Evolutionary conservation across 2,329 filamentous ascomycete species (phyloP).

Genomic region (Colletotrichum sidae): DNA sequence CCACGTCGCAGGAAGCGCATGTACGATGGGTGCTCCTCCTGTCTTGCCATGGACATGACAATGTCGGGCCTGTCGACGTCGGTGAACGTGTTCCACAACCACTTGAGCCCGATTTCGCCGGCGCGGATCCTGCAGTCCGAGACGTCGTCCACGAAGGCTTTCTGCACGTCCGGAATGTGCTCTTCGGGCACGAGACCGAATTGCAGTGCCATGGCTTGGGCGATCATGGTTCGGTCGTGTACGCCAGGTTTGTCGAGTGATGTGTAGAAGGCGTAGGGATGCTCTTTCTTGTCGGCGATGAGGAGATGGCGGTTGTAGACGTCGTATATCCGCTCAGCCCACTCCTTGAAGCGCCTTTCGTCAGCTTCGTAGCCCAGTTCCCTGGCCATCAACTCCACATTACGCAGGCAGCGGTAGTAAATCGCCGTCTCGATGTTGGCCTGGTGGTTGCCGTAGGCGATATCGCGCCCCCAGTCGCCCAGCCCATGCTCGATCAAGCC

Average conservation of each 20-base stretch:
- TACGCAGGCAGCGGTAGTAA: slow-evolving; percentile 54
- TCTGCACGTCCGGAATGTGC: slow-evolving; percentile 37
- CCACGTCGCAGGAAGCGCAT: slow-evolving; percentile 59
- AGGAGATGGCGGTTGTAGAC: slow-evolving; percentile 50
- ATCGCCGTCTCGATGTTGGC: slow-evolving; percentile 58
- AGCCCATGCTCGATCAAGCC: slow-evolving; percentile 56
- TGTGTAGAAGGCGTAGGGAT: slow-evolving; percentile 54
- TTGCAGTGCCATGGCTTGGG: slow-evolving; percentile 49
- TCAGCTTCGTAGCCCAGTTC: slow-evolving; percentile 43
- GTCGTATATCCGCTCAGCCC: slow-evolving; percentile 45
- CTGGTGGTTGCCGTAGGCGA: slow-evolving; percentile 56
- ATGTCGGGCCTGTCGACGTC: slow-evolving; percentile 53
- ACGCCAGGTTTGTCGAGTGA: slow-evolving; percentile 45
- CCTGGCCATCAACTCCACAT: slow-evolving; percentile 49
- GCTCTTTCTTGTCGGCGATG: slow-evolving; percentile 43
- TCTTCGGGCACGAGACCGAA: slow-evolving; percentile 40
- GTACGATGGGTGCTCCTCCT: slow-evolving; percentile 60
- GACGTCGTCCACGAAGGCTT: slow-evolving; percentile 41
- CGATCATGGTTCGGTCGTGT: slow-evolving; percentile 51
- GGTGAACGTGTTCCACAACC: slow-evolving; percentile 54
- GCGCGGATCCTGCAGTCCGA: slow-evolving; percentile 49
- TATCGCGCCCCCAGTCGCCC: slow-evolving; percentile 56
- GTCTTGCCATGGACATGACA: slow-evolving; percentile 56
- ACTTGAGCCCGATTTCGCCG: slow-evolving; percentile 55
- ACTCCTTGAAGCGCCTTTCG: slow-evolving; percentile 41